Evolutionary conservation across 768 basidiomycete species (phyloP).

Genomic region (Boletus speciosus): DNA sequence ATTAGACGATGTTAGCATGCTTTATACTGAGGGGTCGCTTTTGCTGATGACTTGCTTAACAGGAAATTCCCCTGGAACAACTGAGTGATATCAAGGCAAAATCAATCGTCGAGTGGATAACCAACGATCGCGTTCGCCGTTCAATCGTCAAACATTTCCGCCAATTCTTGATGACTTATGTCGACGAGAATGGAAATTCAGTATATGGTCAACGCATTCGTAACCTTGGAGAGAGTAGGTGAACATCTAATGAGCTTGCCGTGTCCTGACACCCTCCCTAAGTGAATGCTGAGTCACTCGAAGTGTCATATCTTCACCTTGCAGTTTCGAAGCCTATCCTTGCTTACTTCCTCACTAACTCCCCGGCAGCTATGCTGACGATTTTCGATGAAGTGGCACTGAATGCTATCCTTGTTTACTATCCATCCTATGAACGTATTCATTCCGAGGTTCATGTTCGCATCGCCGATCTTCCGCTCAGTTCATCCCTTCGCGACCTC

Average conservation of each 20-base stretch:
- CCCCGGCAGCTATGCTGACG: constrained; percentile 85
- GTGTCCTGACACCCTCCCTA: constrained; percentile 10
- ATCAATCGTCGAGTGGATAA: constrained; percentile 97
- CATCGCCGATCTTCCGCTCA: constrained; percentile 88
- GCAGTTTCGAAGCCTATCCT: constrained; percentile 90
- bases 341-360: constrained; percentile 96
- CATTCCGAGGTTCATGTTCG: constrained; percentile 98
- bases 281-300: constrained; percentile 97
- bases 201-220: constrained; percentile 95
- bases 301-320: constrained; percentile 96
- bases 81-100: constrained; percentile 97
- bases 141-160: constrained; percentile 92
- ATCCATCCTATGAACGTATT: constrained; percentile 93
- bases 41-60: constrained; percentile 16
- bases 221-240: constrained; percentile 88
- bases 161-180: constrained; percentile 93
- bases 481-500: constrained; percentile 88
- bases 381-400: constrained; percentile 96
- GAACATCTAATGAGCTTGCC: neutral
- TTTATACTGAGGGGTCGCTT: neutral
- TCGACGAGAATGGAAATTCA: constrained; percentile 86
- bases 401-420: constrained; percentile 91
- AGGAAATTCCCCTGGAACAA: constrained; percentile 96
- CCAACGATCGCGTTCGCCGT: constrained; percentile 83
- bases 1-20: constrained; percentile 67